Percentiles rank a stretch among this genome's conserved stretches.
phyloP scores from a whole-genome alignment of 768 basidiomycete species.

The Mycena maculata region DNA sequence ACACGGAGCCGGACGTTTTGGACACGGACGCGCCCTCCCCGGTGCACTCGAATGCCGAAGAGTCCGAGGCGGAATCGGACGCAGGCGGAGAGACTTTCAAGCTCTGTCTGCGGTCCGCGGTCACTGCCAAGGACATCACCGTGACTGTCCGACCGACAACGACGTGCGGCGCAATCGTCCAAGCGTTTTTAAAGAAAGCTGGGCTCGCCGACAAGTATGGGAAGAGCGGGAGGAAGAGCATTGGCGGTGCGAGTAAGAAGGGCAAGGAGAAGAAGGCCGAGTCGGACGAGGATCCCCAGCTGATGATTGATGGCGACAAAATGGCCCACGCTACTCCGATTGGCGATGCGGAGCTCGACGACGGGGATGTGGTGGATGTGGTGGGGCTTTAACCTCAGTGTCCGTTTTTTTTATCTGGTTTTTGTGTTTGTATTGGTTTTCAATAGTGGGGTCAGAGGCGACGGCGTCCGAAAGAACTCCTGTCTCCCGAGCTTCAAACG shows the following conservation, averaged over 20 bases:
- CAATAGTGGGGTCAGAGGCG: not conserved
- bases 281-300: slow-evolving; percentile 54
- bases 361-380: slow-evolving; percentile 84
- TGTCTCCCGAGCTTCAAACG: not conserved
- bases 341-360: slow-evolving; percentile 76
- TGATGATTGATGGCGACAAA: slow-evolving; percentile 79
- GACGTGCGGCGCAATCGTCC: slow-evolving; percentile 80
- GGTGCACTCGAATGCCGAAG: slow-evolving; percentile 52
- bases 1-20: slow-evolving; percentile 25
- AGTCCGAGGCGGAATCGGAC: slow-evolving; percentile 57
- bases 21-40: slow-evolving; percentile 34
- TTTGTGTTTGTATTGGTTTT: not conserved
- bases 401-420: not conserved
- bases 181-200: slow-evolving; percentile 78
- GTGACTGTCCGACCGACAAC: slow-evolving; percentile 81
- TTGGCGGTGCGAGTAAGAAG: slow-evolving; percentile 44
- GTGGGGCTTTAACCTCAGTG: slow-evolving; percentile 59
- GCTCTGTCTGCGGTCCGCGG: slow-evolving; percentile 69
- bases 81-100: slow-evolving; percentile 69
- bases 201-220: slow-evolving; percentile 67
- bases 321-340: slow-evolving; percentile 71
- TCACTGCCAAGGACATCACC: slow-evolving; percentile 63
- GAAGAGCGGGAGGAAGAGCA: slow-evolving; percentile 24
- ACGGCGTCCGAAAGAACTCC: not conserved
- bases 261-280: slow-evolving; percentile 41